Conservation (phyloP, 2,329 filamentous ascomycete genomes). For the Neurospora crassa region DNA sequence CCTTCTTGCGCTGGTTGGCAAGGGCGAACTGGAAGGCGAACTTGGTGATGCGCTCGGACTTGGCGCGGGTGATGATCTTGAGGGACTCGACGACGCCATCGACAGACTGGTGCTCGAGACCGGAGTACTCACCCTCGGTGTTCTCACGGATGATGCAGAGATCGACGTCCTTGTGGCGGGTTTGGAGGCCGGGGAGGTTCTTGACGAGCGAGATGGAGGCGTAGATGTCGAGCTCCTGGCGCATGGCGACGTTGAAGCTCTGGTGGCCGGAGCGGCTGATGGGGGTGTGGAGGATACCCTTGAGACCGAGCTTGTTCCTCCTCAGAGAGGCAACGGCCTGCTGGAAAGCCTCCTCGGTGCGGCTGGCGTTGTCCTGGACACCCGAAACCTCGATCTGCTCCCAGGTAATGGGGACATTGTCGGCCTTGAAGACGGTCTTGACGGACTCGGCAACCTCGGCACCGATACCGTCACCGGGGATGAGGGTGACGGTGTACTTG, state of each 20-base stretch:
- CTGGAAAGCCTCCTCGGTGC: conserved; percentile 89
- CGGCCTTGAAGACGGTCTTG: conserved; percentile 99
- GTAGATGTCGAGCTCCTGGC: conserved; percentile 99
- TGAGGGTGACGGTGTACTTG: conserved; percentile 98
- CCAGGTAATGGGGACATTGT: conserved; percentile 98
- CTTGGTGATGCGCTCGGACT: conserved; percentile 98
- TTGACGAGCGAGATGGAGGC: conserved; percentile 96
- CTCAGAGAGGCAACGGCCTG: conserved; percentile 91
- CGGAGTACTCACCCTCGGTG: conserved; percentile 99
- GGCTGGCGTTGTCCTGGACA: conserved; percentile 69
- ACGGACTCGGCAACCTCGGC: conserved; percentile 96
- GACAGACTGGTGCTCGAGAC: conserved; percentile 96
- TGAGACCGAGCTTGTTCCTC: conserved; percentile 97
- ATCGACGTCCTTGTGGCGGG: conserved; percentile 93
- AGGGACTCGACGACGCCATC: conserved; percentile 94
- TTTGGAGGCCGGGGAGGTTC: conserved; percentile 98
- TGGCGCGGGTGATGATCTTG: conserved; percentile 99
- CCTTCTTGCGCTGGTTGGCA: conserved; percentile 98
- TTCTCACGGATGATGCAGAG: conserved; percentile 99
- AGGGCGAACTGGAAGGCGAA: conserved; percentile 97
- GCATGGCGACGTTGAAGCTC: conserved; percentile 98
- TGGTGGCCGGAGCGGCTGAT: conserved; percentile 95
- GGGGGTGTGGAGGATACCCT: conserved; percentile 97
- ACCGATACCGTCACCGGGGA: conserved; percentile 97
- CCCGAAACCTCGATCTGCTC: conserved; percentile 96